Evolutionary conservation across 1,284 basidiomycete species (phyloP), one percentile per base, ranked within the genome.

Genomic region (Pholiota adiposa): DNA sequence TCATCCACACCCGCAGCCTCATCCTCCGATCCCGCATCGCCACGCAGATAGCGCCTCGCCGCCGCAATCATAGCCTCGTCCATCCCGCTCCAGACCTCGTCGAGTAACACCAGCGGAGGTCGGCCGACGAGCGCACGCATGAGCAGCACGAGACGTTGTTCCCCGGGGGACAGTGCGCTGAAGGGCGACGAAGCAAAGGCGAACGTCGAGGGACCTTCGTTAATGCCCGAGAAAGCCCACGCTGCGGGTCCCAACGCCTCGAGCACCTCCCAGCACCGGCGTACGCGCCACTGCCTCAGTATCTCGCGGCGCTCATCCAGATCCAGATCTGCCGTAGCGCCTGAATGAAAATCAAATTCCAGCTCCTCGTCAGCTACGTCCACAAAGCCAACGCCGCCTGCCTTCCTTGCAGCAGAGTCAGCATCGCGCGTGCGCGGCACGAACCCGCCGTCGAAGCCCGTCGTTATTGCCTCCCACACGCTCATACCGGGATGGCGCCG

Each of bases 61-160:
- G 81, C 83, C 12, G 73, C 74, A 50, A 96, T 84, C 84, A 93
- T 92, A 8, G 73, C 75, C 57, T 87, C 87, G 67, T 93, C 90
- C 92, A 97, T 95, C 29, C 94, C 95, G 29, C 91, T 87, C 83
- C 93, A 94, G 11, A 90, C 92, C 72, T 98, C 96, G 69, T 98
- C 96, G 36, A 97, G 76, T 11, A 97, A 79, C 9, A 97, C 78
- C 36, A 98, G 69, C 44, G 81, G 82, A 1, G 92, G 85, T 40
- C 73, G 79, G 49, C 81, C 83, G 0, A 96, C 93, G 29, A 97
- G 77, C 16, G 95, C 93, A 11, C 96, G 85, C 80, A 96, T 87
- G 51, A 97, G 80, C 29, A 97, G 76, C 12, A 93, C 85, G 33
- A 96, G 74, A 38, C 87, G 83, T 74, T 96, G 94, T 70, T 92